Percentiles rank a stretch among this genome's conserved stretches.
These are phyloP conservation scores for Pezicula radicicola DNA, from an alignment of 2,329 filamentous ascomycete genomes.

Conservation along the genomic window DNA sequence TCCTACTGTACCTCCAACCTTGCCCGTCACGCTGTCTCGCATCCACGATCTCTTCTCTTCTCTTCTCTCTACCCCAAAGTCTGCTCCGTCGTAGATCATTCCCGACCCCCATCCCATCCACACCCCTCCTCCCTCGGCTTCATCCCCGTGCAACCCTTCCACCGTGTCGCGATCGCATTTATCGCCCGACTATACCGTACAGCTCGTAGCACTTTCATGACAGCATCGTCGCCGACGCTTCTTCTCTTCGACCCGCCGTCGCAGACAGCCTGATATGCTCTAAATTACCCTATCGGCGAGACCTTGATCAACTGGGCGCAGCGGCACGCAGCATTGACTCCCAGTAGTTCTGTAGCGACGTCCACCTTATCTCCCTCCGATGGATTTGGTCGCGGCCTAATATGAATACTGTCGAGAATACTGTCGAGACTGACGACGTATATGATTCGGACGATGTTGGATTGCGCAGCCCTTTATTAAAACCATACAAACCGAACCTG, in stretches of 20 bases:
- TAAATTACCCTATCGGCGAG: neutral
- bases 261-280: neutral
- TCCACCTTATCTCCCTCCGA: constrained; percentile 5
- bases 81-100: too few species aligned
- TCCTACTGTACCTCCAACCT: neutral
- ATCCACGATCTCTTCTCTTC: neutral
- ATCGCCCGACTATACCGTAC: neutral
- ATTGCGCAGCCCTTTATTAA: constrained; percentile 36
- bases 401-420: constrained; percentile 20
- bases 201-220: neutral
- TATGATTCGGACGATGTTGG: constrained; percentile 48
- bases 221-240: neutral
- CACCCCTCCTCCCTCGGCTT: neutral
- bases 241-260: neutral
- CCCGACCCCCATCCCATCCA: neutral
- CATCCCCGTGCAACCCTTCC: neutral
- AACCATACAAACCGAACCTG: constrained; percentile 40
- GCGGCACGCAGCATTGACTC: neutral
- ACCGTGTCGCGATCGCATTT: neutral
- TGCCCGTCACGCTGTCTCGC: neutral
- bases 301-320: neutral
- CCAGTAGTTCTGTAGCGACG: neutral
- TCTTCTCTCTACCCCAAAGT: neutral
- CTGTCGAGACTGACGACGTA: constrained; percentile 22
- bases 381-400: constrained; percentile 16